Evolutionary conservation across 2,329 filamentous ascomycete species (phyloP).

Genomic region (Gyromitra esculenta): DNA sequence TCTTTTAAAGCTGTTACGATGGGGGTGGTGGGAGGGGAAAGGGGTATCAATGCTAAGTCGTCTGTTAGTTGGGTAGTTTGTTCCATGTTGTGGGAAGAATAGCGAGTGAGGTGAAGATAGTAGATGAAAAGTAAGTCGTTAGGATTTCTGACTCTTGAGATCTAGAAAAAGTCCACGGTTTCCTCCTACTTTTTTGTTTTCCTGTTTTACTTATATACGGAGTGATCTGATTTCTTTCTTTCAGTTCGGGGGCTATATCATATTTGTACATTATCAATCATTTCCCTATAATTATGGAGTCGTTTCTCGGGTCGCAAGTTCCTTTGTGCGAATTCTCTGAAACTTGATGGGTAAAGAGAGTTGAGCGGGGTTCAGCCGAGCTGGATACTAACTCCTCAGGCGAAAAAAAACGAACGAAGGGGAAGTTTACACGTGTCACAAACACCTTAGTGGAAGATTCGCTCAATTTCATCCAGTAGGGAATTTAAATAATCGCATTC

Average conservation of each 20-base stretch:
- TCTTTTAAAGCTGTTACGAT: slow-evolving; percentile 36
- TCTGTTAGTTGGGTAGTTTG: slow-evolving; percentile 15
- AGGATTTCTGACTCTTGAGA: neutral
- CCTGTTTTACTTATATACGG: neutral
- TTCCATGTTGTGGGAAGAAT: slow-evolving; percentile 8
- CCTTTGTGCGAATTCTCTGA: neutral
- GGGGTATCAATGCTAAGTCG: slow-evolving; percentile 23
- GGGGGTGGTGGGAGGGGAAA: neutral
- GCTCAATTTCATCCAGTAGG: slow-evolving; percentile 14
- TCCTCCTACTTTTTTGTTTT: slow-evolving; percentile 3
- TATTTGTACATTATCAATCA: slow-evolving; percentile 21
- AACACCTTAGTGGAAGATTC: slow-evolving; percentile 4
- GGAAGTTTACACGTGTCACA: slow-evolving; percentile 29
- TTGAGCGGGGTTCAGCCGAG: slow-evolving; percentile 1
- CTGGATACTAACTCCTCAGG: neutral
- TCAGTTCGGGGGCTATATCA: neutral
- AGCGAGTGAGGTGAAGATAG: neutral
- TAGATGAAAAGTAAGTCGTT: slow-evolving; percentile 17
- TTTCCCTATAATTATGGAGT: neutral
- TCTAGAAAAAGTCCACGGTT: neutral
- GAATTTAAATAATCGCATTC: neutral
- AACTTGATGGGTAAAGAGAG: neutral
- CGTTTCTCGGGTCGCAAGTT: neutral
- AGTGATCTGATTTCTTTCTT: slow-evolving; percentile 12
- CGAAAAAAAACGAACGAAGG: neutral